Evolutionary conservation across 345 rosid species (phyloP), one percentile per base, ranked within the genome.

Genomic region (Gossypioides kirkii): DNA sequence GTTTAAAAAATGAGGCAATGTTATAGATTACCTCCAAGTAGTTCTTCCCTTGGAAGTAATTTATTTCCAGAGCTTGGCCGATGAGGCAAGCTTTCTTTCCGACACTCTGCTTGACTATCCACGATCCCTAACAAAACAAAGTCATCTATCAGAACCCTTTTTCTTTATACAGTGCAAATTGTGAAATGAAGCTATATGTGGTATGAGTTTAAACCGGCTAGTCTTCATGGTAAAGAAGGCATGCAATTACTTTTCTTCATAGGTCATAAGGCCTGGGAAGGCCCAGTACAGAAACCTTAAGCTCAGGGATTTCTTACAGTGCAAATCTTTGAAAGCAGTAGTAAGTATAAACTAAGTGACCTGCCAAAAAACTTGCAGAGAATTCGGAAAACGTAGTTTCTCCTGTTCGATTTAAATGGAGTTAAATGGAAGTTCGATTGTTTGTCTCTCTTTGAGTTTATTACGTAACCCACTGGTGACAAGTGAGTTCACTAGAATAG

Each of bases 101-200:
- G 2, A 94, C 98, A 77, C 98, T 94, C 75, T 91, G 97, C 84
- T 90, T 94, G 36, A 94, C 98, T 82, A 91, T 91, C 98, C 98
- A 94, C 10, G 98, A 91, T 54, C 98, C 98, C 98, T 94, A 86
- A 62, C 45, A 61, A 81, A 81, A 41, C 47, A 32, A 72, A 38
- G 70, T 59, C 55, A 50, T 72, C 43, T 63, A 7, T 53, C 10
- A 71, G n/a, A 79, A 28, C 45, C 42, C 28, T 22, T 36, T 32
- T 55, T 9, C 32, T 61, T 45, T 20, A 43, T n/a, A 8, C 11
- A 13, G 5, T 32, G 38, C 38, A 32, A 32, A 32, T 20, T 26
- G 56, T 65, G 23, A 32, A 72, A 65, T 10, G 12, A 20, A 49
- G 43, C 17, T 42, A 9, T 20, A 47, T 46, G 71, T 22, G 46